Evolutionary conservation across 2,329 filamentous ascomycete species (phyloP).

Genomic region (Blastomyces emzantsi): DNA sequence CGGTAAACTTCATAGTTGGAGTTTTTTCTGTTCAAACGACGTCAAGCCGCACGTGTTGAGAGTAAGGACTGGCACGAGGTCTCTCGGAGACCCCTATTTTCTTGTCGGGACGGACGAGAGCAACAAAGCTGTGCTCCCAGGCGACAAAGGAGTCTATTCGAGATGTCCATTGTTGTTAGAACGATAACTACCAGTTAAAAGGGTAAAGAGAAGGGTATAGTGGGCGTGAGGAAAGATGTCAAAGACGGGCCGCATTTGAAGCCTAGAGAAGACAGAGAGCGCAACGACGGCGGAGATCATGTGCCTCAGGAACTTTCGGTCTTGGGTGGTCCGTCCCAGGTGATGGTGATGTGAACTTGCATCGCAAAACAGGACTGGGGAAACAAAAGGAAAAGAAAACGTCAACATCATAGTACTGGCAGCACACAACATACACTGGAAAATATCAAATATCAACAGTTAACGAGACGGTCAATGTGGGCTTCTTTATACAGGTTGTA

Average conservation of each 20-base stretch:
- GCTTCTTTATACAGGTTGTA: neutral
- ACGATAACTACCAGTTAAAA: neutral
- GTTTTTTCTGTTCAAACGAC: slow-evolving; percentile 9
- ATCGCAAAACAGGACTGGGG: neutral
- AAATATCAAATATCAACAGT: slow-evolving; percentile 1
- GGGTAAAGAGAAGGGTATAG: neutral
- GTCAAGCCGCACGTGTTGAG: slow-evolving; percentile 12
- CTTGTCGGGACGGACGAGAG: slow-evolving; percentile 5
- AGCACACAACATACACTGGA: slow-evolving; percentile 1
- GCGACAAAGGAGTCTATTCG: neutral
- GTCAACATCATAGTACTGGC: neutral
- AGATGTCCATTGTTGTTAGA: neutral
- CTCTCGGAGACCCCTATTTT: slow-evolving; percentile 16
- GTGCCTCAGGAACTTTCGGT: neutral
- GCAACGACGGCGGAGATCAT: neutral
- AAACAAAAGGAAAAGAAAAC: too few species aligned
- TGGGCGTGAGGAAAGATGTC: neutral
- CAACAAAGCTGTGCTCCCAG: neutral
- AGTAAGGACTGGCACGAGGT: slow-evolving; percentile 17
- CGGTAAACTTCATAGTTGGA: slow-evolving; percentile 31
- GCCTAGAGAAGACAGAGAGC: neutral
- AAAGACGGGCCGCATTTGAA: neutral
- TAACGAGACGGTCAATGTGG: neutral
- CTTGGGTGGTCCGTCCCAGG: neutral
- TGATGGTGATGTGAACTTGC: neutral